phyloP scores from a whole-genome alignment of 208 protist genomes.

The Novymonas esmeraldas region DNA sequence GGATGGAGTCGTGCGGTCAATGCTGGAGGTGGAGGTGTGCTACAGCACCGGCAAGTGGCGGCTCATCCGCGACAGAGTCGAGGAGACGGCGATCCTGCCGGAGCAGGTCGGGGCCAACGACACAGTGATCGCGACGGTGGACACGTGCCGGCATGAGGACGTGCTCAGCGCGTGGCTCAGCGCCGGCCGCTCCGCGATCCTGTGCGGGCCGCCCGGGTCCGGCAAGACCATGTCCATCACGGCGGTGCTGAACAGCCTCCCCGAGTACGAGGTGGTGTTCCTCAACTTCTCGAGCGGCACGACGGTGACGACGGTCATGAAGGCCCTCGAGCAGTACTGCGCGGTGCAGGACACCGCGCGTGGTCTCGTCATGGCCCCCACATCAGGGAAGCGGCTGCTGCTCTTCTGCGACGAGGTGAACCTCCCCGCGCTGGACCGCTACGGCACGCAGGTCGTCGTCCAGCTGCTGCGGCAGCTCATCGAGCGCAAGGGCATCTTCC shows the following conservation, averaged over 20 bases:
- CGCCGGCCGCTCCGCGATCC: slow-evolving; percentile 93
- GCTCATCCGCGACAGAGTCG: slow-evolving; percentile 72
- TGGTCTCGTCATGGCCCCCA: slow-evolving; percentile 92
- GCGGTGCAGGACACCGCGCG: slow-evolving; percentile 89
- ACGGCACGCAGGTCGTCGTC: slow-evolving; percentile 98
- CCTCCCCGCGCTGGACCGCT: slow-evolving; percentile 96
- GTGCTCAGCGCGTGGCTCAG: slow-evolving; percentile 96
- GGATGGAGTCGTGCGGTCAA: slow-evolving; percentile 33
- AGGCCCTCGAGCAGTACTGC: slow-evolving; percentile 98
- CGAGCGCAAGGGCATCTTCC: slow-evolving; percentile 98
- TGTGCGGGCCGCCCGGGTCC: slow-evolving; percentile 98
- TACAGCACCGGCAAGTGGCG: slow-evolving; percentile 83
- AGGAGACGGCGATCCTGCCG: slow-evolving; percentile 85
- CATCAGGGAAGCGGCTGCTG: slow-evolving; percentile 94
- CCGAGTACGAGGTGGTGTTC: slow-evolving; percentile 95
- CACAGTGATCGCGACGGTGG: slow-evolving; percentile 98
- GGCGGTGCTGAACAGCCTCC: slow-evolving; percentile 81
- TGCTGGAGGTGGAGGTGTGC: slow-evolving; percentile 90
- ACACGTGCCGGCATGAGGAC: slow-evolving; percentile 98
- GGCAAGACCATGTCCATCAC: slow-evolving; percentile 99
- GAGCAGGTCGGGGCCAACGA: slow-evolving; percentile 94
- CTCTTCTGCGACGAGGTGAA: slow-evolving; percentile 99
- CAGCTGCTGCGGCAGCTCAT: slow-evolving; percentile 98
- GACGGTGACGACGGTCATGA: slow-evolving; percentile 95
- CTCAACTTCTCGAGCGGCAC: slow-evolving; percentile 99